phyloP scores from a whole-genome alignment of 495 filamentous ascomycete species.

The Gamarada debralockiae region DNA sequence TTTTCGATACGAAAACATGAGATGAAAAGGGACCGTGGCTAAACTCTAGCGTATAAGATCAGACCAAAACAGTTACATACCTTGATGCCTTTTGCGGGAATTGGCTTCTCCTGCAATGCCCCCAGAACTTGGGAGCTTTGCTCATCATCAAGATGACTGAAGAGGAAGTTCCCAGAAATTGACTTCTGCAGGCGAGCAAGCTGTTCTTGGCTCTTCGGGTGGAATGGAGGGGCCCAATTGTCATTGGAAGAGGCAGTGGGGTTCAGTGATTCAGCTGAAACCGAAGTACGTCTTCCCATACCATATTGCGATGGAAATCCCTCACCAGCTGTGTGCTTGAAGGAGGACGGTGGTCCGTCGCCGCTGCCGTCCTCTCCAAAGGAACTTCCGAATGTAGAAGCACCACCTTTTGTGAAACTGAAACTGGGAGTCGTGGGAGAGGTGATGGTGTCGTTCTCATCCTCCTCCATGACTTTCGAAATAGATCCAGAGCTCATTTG shows the following conservation, averaged over 20 bases:
- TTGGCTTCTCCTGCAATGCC: slow-evolving; percentile 89
- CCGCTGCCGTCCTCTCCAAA: slow-evolving; percentile 42
- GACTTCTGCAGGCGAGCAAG: slow-evolving; percentile 71
- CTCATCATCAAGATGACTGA: slow-evolving; percentile 91
- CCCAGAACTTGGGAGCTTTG: slow-evolving; percentile 82
- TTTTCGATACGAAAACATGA: background rate
- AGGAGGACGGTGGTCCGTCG: slow-evolving; percentile 31
- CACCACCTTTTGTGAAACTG: slow-evolving; percentile 22
- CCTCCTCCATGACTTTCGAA: slow-evolving; percentile 53
- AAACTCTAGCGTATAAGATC: background rate
- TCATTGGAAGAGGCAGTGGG: slow-evolving; percentile 76
- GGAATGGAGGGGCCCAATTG: slow-evolving; percentile 85
- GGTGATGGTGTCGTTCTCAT: slow-evolving; percentile 52
- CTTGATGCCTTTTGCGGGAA: slow-evolving; percentile 92
- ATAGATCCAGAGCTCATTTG: slow-evolving; percentile 35
- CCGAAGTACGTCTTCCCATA: slow-evolving; percentile 87
- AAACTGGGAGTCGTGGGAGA: slow-evolving; percentile 54
- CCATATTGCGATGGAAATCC: slow-evolving; percentile 92
- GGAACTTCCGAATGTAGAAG: slow-evolving; percentile 32
- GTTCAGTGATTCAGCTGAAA: slow-evolving; percentile 94
- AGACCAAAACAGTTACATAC: slow-evolving; percentile 36
- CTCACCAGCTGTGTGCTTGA: slow-evolving; percentile 39
- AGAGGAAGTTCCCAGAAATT: slow-evolving; percentile 88
- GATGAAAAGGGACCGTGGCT: background rate
- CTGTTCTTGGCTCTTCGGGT: slow-evolving; percentile 80